phyloP scores from a whole-genome alignment of 257 asterid species.

The Solanum habrochaites region DNA sequence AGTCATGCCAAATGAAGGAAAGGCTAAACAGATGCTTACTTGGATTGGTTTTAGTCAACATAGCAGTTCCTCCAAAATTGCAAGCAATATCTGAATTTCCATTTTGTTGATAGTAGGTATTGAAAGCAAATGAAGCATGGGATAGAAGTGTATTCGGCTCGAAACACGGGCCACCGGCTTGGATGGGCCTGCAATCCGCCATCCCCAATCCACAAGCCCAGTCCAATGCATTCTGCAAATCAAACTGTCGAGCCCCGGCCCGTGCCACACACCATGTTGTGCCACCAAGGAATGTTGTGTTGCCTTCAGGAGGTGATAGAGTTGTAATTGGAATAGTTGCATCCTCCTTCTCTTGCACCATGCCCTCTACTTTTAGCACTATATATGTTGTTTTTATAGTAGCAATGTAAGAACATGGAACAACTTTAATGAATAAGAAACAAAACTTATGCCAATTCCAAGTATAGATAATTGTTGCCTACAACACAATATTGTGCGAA shows the following conservation, averaged over 20 bases:
- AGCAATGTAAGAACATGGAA: neutral
- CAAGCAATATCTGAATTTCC: slow-evolving; percentile 72
- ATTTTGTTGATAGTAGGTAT: slow-evolving; percentile 67
- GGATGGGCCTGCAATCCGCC: slow-evolving; percentile 56
- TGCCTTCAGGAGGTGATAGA: slow-evolving; percentile 55
- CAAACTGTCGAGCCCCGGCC: slow-evolving; percentile 28
- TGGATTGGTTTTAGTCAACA: slow-evolving; percentile 40
- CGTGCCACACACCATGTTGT: slow-evolving; percentile 78
- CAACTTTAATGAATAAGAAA: neutral
- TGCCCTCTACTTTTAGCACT: slow-evolving; percentile 8
- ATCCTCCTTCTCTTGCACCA: slow-evolving; percentile 31
- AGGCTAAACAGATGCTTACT: slow-evolving; percentile 21
- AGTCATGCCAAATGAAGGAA: neutral
- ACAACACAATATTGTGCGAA: neutral
- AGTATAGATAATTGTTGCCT: neutral
- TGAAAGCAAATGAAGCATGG: slow-evolving; percentile 81
- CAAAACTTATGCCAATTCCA: neutral
- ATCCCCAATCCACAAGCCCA: slow-evolving; percentile 75
- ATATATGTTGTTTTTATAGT: neutral
- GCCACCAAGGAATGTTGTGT: slow-evolving; percentile 59
- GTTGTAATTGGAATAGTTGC: slow-evolving; percentile 25
- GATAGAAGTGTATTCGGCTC: slow-evolving; percentile 46
- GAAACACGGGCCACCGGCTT: slow-evolving; percentile 59
- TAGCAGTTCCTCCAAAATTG: slow-evolving; percentile 77
- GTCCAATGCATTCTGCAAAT: slow-evolving; percentile 61